phyloP scores from a whole-genome alignment of 2,329 filamentous ascomycete genomes.

The Colletotrichum higginsianum region DNA sequence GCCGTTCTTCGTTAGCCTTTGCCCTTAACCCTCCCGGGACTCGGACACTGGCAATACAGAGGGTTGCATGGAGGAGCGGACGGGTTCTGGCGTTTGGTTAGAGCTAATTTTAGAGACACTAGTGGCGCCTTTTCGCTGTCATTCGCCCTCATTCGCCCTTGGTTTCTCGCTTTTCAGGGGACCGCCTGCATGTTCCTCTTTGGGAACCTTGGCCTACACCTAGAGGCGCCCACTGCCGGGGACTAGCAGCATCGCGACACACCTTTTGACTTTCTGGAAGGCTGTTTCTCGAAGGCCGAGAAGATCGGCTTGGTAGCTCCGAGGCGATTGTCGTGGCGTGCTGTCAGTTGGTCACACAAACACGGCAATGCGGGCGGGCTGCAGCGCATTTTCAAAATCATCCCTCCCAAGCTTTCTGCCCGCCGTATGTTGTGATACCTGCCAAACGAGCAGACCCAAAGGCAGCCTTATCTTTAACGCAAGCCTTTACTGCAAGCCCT shows the following conservation, averaged over 20 bases:
- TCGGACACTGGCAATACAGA: conserved; percentile 24
- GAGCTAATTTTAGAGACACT: conserved; percentile 40
- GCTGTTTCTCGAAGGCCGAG: neutral
- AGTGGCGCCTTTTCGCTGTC: conserved; percentile 7
- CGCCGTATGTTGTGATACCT: conserved; percentile 20
- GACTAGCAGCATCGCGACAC: neutral
- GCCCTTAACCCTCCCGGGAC: neutral
- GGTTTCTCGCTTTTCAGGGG: conserved; percentile 1
- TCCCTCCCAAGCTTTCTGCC: neutral
- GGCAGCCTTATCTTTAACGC: neutral
- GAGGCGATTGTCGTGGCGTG: neutral
- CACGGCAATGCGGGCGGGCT: neutral
- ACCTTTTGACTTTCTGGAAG: neutral
- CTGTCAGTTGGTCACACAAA: neutral
- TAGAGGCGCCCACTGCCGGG: neutral
- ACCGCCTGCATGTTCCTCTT: conserved; percentile 14
- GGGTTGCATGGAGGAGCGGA: neutral
- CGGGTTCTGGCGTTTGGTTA: conserved; percentile 10
- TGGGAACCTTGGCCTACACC: neutral
- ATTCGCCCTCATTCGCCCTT: neutral
- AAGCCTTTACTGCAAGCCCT: conserved; percentile 21
- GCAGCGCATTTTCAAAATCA: neutral
- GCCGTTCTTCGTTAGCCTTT: conserved; percentile 2
- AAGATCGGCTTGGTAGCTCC: neutral
- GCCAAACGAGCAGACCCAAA: neutral